A percentile compares a stretch with the other conserved stretches of the same genome.
phyloP scores from a whole-genome alignment of 768 basidiomycete genomes.

The Tulasnella sp. region DNA sequence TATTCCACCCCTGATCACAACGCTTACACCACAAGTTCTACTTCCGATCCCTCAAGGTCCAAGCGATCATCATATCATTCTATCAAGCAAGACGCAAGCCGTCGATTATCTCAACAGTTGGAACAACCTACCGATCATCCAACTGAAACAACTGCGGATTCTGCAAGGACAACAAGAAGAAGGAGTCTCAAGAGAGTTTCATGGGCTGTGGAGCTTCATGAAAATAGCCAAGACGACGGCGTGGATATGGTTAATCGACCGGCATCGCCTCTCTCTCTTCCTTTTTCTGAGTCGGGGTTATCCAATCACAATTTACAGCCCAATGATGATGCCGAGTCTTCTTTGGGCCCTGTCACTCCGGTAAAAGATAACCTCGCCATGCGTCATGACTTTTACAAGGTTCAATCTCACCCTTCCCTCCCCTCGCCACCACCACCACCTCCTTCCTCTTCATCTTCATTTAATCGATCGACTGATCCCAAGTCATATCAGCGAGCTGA shows the following conservation, averaged over 20 bases:
- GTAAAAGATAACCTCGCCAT: background rate
- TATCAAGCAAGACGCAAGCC: too few relatives aligned
- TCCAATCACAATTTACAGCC: background rate
- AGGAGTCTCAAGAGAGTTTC: too few relatives aligned
- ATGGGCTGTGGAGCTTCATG: too few relatives aligned
- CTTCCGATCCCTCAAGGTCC: background rate
- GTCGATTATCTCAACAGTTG: too few relatives aligned
- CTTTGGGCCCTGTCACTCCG: background rate
- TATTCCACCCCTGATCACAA: background rate
- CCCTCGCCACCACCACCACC: background rate
- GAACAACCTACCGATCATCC: too few relatives aligned
- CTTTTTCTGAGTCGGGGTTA: background rate
- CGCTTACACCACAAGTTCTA: background rate
- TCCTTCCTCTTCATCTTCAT: background rate
- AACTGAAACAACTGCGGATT: too few relatives aligned
- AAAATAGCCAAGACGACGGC: background rate
- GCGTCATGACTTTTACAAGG: background rate
- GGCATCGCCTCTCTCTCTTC: background rate
- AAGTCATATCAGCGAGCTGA: background rate
- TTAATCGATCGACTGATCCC: background rate
- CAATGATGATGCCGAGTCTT: background rate
- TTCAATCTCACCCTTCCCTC: background rate
- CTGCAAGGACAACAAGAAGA: too few relatives aligned
- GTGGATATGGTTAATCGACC: background rate
- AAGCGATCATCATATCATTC: too few relatives aligned